Evolutionary conservation across 1,139 yeast species (phyloP).

Genomic region (Hanseniaspora sp.): DNA sequence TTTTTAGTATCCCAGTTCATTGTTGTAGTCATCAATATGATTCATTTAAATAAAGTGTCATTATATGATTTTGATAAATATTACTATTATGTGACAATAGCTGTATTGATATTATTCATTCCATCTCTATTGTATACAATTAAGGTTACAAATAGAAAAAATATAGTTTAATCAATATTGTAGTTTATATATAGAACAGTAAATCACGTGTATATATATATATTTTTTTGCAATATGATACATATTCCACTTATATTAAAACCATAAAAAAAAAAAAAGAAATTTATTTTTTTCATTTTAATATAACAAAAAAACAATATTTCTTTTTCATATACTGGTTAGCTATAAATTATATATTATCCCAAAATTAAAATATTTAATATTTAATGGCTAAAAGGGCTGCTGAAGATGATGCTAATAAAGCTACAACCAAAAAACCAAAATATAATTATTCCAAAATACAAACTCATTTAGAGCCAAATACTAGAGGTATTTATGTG

Average conservation of each 20-base stretch:
- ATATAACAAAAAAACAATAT: not conserved
- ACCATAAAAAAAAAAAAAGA: no score
- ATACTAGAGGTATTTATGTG: constrained; percentile 73
- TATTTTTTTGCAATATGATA: no score
- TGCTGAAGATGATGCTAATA: not conserved
- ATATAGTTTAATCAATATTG: not conserved
- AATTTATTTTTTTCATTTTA: not conserved
- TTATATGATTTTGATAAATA: not conserved
- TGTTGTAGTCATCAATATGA: not conserved
- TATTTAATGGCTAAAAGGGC: constrained; percentile 2
- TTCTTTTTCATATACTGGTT: no score
- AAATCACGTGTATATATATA: no score
- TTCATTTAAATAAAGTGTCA: not conserved
- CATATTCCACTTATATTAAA: no score
- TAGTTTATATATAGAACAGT: not conserved
- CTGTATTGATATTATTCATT: not conserved
- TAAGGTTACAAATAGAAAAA: not conserved
- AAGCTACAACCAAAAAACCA: not conserved
- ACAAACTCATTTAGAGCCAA: constrained; percentile 44
- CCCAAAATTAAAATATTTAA: not conserved
- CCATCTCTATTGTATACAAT: not conserved
- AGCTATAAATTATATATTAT: no score
- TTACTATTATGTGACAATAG: not conserved
- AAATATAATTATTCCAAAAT: constrained; percentile 10
- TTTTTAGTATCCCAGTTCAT: not conserved